Conservation (phyloP, 495 filamentous ascomycete genomes). For the Penicillium parvum region DNA sequence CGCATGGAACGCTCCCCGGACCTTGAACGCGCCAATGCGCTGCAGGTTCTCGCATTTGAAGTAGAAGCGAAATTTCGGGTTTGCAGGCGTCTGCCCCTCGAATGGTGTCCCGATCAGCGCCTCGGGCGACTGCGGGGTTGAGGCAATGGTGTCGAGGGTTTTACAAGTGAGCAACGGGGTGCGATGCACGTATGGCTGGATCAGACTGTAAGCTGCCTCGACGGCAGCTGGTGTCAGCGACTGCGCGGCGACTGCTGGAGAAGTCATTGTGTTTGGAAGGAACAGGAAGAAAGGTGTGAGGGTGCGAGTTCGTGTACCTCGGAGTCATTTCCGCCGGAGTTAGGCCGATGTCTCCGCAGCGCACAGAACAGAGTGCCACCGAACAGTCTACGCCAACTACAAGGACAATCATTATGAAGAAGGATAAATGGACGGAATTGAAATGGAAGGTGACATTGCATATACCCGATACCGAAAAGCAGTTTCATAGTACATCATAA, state of each 20-base stretch:
- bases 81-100: constrained; percentile 54
- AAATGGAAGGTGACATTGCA: constrained; percentile 19
- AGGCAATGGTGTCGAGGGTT: constrained; percentile 70
- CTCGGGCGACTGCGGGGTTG: constrained; percentile 56
- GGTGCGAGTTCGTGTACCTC: background rate
- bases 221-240: constrained; percentile 68
- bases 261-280: constrained; percentile 7
- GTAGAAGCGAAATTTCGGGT: constrained; percentile 68
- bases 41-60: constrained; percentile 98
- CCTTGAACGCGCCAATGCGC: constrained; percentile 90
- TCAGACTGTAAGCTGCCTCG: constrained; percentile 62
- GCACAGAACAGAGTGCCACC: no score
- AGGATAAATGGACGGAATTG: background rate
- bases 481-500: constrained; percentile 45
- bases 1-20: constrained; percentile 85
- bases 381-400: background rate
- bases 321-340: constrained; percentile 6
- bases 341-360: background rate
- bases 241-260: constrained; percentile 39
- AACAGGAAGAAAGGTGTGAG: background rate
- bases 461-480: constrained; percentile 26
- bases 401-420: background rate
- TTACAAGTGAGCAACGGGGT: constrained; percentile 78
- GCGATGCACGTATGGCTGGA: constrained; percentile 70
- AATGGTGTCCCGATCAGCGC: constrained; percentile 53